Evolutionary conservation across 139 green algal species (phyloP).

Genomic region (Penium margaritaceum): DNA sequence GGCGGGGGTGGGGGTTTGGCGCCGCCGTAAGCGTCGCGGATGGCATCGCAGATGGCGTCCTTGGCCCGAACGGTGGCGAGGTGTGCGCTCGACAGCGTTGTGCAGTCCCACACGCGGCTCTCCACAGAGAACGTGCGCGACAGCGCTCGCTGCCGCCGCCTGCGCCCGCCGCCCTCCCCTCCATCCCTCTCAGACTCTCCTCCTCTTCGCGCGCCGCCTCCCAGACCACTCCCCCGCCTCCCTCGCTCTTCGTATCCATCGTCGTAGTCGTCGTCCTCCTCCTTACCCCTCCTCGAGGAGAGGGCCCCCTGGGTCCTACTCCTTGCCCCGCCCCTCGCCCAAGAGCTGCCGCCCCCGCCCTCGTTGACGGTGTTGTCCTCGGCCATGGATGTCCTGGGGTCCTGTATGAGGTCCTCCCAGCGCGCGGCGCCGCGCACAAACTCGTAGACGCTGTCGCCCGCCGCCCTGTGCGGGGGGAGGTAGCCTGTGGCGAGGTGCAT

Average conservation of each 20-base stretch:
- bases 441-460: constrained; percentile 55
- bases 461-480: constrained; percentile 45
- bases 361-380: too few relatives aligned
- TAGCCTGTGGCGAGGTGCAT: constrained; percentile 53
- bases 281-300: background rate
- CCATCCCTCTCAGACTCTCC: background rate
- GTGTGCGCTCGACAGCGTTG: constrained; percentile 48
- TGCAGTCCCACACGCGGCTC: constrained; percentile 59
- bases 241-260: background rate
- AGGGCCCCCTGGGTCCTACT: background rate
- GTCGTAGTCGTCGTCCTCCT: background rate
- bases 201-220: too few relatives aligned
- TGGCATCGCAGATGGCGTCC: constrained; percentile 77
- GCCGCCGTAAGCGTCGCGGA: constrained; percentile 53
- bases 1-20: constrained; percentile 58
- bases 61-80: constrained; percentile 44
- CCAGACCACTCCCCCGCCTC: background rate
- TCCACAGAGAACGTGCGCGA: constrained; percentile 58
- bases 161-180: background rate
- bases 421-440: constrained; percentile 51
- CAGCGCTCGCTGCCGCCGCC: background rate
- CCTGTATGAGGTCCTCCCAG: constrained; percentile 50
- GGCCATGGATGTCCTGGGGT: too few relatives aligned
- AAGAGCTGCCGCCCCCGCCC: background rate
- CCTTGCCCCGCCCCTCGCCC: too few relatives aligned